Percentiles rank a stretch among this genome's conserved stretches.
Conservation (phyloP, 345 rosid genomes). For the Punica granatum region DNA sequence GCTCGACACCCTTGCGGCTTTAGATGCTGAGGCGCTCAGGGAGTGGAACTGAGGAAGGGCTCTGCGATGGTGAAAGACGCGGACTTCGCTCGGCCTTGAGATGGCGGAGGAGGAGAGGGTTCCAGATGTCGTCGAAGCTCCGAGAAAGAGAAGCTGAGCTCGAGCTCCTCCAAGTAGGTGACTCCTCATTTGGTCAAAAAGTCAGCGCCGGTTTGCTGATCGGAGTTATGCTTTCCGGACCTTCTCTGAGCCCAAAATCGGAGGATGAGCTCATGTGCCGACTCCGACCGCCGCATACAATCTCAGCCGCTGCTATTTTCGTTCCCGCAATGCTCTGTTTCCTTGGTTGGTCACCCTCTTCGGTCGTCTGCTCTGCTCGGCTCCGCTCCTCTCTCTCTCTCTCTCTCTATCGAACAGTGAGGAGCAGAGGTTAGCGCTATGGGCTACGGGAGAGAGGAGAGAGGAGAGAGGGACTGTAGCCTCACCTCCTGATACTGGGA, state of each 20-base stretch:
- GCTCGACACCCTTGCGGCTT: constrained; percentile 34
- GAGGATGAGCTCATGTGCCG: no score
- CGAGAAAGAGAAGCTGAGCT: background rate
- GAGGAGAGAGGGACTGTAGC: background rate
- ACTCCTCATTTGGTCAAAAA: constrained; percentile 2
- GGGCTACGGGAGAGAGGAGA: background rate
- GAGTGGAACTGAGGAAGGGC: constrained; percentile 1
- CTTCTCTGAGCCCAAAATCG: background rate
- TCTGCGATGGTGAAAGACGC: background rate
- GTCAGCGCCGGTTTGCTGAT: background rate
- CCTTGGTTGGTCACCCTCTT: no score
- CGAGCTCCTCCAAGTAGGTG: background rate
- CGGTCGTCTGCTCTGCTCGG: no score
- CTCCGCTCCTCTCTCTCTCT: no score
- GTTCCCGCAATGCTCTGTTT: no score
- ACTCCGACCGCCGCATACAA: no score
- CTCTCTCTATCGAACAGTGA: no score
- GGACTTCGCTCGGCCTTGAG: constrained; percentile 3
- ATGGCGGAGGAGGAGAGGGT: background rate
- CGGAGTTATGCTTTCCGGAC: background rate
- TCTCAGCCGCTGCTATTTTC: no score
- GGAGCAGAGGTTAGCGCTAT: background rate
- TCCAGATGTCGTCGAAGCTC: background rate
- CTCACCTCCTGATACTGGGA: background rate
- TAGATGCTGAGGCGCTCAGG: background rate